These are phyloP conservation scores for Amanita muscaria DNA, from an alignment of 768 basidiomycete genomes.

Conservation along the genomic window DNA sequence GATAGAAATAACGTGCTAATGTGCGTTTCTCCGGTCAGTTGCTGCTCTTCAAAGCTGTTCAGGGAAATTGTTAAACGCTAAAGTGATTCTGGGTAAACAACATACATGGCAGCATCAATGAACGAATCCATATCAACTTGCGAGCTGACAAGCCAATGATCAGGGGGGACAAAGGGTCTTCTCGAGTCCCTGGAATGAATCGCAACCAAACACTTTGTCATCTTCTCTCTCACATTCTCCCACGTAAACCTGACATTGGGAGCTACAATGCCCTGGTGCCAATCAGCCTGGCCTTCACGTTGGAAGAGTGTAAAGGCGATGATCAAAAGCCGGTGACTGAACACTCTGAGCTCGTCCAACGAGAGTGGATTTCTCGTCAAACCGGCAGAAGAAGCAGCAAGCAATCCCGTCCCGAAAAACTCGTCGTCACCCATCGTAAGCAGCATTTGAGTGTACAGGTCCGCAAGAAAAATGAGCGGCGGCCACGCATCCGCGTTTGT, in stretches of 20 bases:
- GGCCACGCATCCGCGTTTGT: conserved; percentile 46
- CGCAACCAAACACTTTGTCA: conserved; percentile 70
- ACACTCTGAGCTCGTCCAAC: conserved; percentile 69
- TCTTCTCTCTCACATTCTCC: conserved; percentile 65
- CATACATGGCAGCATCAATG: conserved; percentile 80
- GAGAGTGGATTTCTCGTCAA: conserved; percentile 65
- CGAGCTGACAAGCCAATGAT: conserved; percentile 72
- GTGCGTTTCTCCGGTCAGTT: conserved; percentile 8
- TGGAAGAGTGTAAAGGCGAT: conserved; percentile 69
- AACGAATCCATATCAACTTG: conserved; percentile 49
- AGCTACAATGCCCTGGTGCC: conserved; percentile 16
- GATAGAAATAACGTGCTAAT: conserved; percentile 28
- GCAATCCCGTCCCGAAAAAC: conserved; percentile 56
- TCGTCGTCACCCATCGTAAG: conserved; percentile 96
- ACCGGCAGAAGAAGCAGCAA: conserved; percentile 15
- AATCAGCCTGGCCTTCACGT: conserved; percentile 30
- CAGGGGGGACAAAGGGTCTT: conserved; percentile 69
- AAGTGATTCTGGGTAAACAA: too few species aligned
- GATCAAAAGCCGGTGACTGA: conserved; percentile 75
- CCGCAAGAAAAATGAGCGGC: conserved; percentile 66
- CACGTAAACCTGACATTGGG: conserved; percentile 39
- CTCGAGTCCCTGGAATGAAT: conserved; percentile 88
- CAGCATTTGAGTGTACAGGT: conserved; percentile 77
- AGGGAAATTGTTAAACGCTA: too few species aligned
- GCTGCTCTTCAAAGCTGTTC: conserved; percentile 14